Evolutionary conservation across 2,329 filamentous ascomycete species (phyloP), one percentile per base, ranked within the genome.

Genomic region (Pyrenochaeta sp.): DNA sequence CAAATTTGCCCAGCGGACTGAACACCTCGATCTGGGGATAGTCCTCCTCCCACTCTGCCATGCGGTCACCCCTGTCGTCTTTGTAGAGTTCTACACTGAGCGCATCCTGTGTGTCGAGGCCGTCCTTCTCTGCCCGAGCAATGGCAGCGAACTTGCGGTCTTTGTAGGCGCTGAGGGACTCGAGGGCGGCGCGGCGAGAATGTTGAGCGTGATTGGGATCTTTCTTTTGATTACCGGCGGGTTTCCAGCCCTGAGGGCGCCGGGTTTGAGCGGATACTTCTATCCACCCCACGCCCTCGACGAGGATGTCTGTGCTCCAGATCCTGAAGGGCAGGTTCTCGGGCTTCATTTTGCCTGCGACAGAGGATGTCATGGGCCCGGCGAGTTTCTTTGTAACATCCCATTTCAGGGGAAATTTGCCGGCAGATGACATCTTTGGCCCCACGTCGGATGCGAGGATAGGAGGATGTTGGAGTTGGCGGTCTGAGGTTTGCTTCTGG

Each of bases 281-380:
- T 2, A 99, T 84, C 90, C 96, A 99, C 7, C 95, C 95, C 21
- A 92, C 89, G 1, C 95, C 92, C 73, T 98, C 94, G 44, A 99
- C 87, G 12, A 99, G 79, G 20, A 99, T 87, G 70, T 99, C 96
- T 0, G 89, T 84, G 7, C 89, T 87, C 55, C 95, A 82, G 2
- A 98, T 87, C 12, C 85, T 84, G 75, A 93, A 99, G 0, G 92
- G 91, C 4, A 98, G 79, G 14, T 82, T 79, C 1, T 91, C 87
- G 0, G 89, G 83, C 50, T 85, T 86, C 40, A 88, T 79, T 33
- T 83, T 87, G 39, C 83, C 83, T 1, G 85, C 90, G 44, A 84
- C 81, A 52, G 82, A 85, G 29, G 82, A 79, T 3, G 89, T 91
- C 35, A 93, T 75, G 0, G 90, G 89, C 0, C 92, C 92, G 0